Percentiles rank a stretch among this genome's conserved stretches.
Conservation (phyloP, 495 filamentous ascomycete species). For the Hapsidospora chrysogenum region DNA sequence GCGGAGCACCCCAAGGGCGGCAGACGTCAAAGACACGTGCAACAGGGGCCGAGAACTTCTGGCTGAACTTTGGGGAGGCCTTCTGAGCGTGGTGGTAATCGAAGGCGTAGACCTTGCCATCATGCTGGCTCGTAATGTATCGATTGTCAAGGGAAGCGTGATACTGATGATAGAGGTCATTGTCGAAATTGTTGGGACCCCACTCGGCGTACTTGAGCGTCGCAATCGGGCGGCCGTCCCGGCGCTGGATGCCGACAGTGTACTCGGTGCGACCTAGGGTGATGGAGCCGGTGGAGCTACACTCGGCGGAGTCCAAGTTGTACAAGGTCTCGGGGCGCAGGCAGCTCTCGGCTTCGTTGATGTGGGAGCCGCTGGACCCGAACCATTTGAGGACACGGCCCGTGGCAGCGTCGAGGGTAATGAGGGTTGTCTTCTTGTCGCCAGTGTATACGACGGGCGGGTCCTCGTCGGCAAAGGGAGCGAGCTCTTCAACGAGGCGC, state of each 20-base stretch:
- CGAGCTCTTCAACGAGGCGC: constrained; percentile 52
- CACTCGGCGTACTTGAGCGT: constrained; percentile 90
- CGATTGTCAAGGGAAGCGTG: constrained; percentile 62
- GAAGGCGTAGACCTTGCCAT: constrained; percentile 74
- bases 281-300: constrained; percentile 51
- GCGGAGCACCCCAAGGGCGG: constrained; percentile 41
- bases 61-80: constrained; percentile 24
- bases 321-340: constrained; percentile 42
- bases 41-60: constrained; percentile 67
- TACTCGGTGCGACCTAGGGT: constrained; percentile 78
- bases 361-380: constrained; percentile 21
- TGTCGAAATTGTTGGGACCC: constrained; percentile 82
- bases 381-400: constrained; percentile 49
- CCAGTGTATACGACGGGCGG: constrained; percentile 75
- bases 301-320: constrained; percentile 47
- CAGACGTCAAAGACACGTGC: constrained; percentile 84
- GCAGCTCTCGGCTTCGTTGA: constrained; percentile 34
- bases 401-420: constrained; percentile 72
- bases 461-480: constrained; percentile 47
- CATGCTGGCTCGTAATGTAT: constrained; percentile 74
- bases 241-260: constrained; percentile 64
- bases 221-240: constrained; percentile 62
- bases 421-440: constrained; percentile 75
- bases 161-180: constrained; percentile 75
- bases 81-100: constrained; percentile 36